Percentiles rank a stretch among this genome's conserved stretches.
Conservation (phyloP, 495 filamentous ascomycete genomes). For the Aspergillus conjunctus region DNA sequence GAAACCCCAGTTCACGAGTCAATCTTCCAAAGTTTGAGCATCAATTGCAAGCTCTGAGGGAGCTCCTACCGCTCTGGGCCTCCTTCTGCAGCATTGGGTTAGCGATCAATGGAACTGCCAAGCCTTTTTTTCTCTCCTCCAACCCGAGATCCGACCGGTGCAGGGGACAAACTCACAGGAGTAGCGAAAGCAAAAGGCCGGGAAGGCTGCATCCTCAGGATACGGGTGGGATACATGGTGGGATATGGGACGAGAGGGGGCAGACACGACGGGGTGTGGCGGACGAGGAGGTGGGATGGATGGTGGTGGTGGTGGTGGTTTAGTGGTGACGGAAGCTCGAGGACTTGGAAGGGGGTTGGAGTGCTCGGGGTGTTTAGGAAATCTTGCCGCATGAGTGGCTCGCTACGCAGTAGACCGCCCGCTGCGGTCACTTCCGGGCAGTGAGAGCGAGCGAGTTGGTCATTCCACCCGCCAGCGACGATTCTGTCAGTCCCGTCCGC, state of each 20-base stretch:
- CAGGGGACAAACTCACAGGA: conserved; percentile 65
- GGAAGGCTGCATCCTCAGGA: conserved; percentile 57
- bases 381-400: conserved; percentile 48
- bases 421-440: conserved; percentile 45
- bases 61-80: conserved; percentile 73
- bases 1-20: conserved; percentile 9
- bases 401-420: conserved; percentile 42
- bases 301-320: too few species aligned
- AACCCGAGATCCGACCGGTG: not conserved
- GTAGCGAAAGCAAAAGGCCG: conserved; percentile 71
- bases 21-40: conserved; percentile 6
- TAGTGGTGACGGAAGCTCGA: conserved; percentile 34
- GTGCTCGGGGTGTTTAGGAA: conserved; percentile 47
- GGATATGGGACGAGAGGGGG: conserved; percentile 12
- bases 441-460: conserved; percentile 38
- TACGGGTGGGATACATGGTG: conserved; percentile 69
- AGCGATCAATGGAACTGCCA: conserved; percentile 35
- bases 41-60: conserved; percentile 24
- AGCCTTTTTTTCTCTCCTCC: conserved; percentile 23
- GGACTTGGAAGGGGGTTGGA: conserved; percentile 25
- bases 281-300: conserved; percentile 22
- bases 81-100: conserved; percentile 65
- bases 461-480: conserved; percentile 25
- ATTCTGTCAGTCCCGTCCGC: too few species aligned
- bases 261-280: conserved; percentile 9